Conservation (phyloP, 1,284 basidiomycete genomes). For the Termitomyces sp. region DNA sequence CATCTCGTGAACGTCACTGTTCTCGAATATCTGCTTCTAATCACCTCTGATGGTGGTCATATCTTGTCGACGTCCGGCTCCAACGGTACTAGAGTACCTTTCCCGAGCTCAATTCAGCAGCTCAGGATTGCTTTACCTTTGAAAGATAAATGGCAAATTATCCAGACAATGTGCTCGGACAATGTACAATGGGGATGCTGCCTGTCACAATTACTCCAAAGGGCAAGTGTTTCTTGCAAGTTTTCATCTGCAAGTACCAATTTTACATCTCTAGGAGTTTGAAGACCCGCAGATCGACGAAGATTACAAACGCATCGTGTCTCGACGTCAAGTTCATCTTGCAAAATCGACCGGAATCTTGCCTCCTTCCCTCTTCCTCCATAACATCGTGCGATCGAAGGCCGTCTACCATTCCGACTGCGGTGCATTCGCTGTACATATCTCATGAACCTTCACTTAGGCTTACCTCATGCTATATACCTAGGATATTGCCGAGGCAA, state of each 20-base stretch:
- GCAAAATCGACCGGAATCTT: not conserved
- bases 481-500: conserved; percentile 8
- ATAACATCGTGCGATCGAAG: not conserved
- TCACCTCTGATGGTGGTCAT: not conserved
- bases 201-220: conserved; percentile 20
- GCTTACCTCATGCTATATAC: not conserved
- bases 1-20: not conserved
- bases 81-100: not conserved
- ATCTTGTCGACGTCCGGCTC: conserved; percentile 6
- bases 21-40: conserved; percentile 1
- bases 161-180: not conserved
- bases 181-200: conserved; percentile 13
- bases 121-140: conserved; percentile 1
- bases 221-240: conserved; percentile 11
- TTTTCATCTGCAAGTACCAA: not conserved
- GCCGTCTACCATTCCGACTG: not conserved
- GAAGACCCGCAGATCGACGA: conserved; percentile 11
- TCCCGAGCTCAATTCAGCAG: conserved; percentile 4
- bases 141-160: conserved; percentile 1
- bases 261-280: conserved; percentile 1
- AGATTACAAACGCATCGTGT: conserved; percentile 13
- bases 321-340: conserved; percentile 5
- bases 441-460: not conserved
- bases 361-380: conserved; percentile 8
- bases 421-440: conserved; percentile 6